These are phyloP conservation scores for Basipetospora chlamydospora DNA, from an alignment of 2,329 filamentous ascomycete species.

Conservation along the genomic window DNA sequence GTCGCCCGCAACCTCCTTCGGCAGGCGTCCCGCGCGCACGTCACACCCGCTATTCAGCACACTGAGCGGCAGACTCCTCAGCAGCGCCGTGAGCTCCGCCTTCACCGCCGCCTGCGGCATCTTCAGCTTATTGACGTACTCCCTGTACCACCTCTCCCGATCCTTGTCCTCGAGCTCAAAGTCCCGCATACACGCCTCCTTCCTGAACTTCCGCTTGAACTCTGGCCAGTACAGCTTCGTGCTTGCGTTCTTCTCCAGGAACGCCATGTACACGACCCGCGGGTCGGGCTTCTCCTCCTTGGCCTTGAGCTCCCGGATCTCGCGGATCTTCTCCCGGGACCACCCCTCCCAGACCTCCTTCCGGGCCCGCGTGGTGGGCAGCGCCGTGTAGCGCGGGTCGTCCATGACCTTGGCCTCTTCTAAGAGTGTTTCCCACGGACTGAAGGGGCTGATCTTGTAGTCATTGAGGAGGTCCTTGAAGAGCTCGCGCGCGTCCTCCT, in stretches of 20 bases:
- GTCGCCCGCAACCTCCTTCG: constrained; percentile 48
- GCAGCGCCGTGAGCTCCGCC: constrained; percentile 50
- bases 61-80: constrained; percentile 45
- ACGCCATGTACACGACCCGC: constrained; percentile 63
- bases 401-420: constrained; percentile 71
- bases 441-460: constrained; percentile 69
- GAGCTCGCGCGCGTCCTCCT: constrained; percentile 60
- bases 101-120: constrained; percentile 52
- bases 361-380: constrained; percentile 66
- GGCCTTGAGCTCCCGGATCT: constrained; percentile 56
- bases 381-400: constrained; percentile 72
- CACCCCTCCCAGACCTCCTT: constrained; percentile 76
- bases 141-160: constrained; percentile 65
- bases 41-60: constrained; percentile 45
- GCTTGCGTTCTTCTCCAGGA: constrained; percentile 69
- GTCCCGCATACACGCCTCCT: constrained; percentile 68
- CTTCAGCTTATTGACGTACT: constrained; percentile 54
- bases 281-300: constrained; percentile 73
- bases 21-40: constrained; percentile 42
- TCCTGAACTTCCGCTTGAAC: constrained; percentile 82
- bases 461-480: constrained; percentile 84
- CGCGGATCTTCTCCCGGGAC: constrained; percentile 61
- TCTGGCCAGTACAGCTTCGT: constrained; percentile 96
- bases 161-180: constrained; percentile 58
- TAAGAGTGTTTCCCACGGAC: constrained; percentile 79